Percentiles rank a stretch among this genome's conserved stretches.
Evolutionary conservation across 1,284 basidiomycete genomes (phyloP).

Genomic region (Albatrellus sp.): DNA sequence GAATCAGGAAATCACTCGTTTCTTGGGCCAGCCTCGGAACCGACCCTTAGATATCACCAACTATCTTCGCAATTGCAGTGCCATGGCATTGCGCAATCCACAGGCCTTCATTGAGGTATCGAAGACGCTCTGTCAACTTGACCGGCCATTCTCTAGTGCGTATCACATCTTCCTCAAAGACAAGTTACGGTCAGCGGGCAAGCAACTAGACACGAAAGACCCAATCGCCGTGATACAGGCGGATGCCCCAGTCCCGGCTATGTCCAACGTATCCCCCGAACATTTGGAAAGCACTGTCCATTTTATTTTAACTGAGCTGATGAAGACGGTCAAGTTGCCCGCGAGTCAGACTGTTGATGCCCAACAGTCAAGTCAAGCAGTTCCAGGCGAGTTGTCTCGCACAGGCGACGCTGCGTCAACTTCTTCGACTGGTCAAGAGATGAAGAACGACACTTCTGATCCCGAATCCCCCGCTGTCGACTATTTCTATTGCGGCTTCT

Average conservation of each 20-base stretch:
- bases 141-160: slow-evolving; percentile 46
- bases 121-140: slow-evolving; percentile 60
- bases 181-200: slow-evolving; percentile 13
- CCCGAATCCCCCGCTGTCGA: slow-evolving; percentile 16
- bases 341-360: slow-evolving; percentile 4
- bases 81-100: slow-evolving; percentile 78
- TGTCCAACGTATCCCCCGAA: slow-evolving; percentile 21
- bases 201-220: slow-evolving; percentile 13
- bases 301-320: slow-evolving; percentile 63
- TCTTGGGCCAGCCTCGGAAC: slow-evolving; percentile 60
- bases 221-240: slow-evolving; percentile 2
- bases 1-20: slow-evolving; percentile 71
- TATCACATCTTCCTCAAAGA: slow-evolving; percentile 56
- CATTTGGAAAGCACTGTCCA: slow-evolving; percentile 58
- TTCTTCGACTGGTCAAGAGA: neutral
- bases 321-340: slow-evolving; percentile 39
- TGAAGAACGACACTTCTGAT: slow-evolving; percentile 5
- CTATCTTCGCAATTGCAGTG: slow-evolving; percentile 69
- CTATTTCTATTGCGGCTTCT: slow-evolving; percentile 69
- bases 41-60: slow-evolving; percentile 59
- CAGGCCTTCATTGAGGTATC: slow-evolving; percentile 68
- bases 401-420: neutral
- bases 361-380: neutral
- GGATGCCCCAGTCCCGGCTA: slow-evolving; percentile 1
- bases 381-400: neutral